A percentile compares a stretch with the other conserved stretches of the same genome.
Conservation (phyloP, 495 filamentous ascomycete species). For the Oidiodendron maius region DNA sequence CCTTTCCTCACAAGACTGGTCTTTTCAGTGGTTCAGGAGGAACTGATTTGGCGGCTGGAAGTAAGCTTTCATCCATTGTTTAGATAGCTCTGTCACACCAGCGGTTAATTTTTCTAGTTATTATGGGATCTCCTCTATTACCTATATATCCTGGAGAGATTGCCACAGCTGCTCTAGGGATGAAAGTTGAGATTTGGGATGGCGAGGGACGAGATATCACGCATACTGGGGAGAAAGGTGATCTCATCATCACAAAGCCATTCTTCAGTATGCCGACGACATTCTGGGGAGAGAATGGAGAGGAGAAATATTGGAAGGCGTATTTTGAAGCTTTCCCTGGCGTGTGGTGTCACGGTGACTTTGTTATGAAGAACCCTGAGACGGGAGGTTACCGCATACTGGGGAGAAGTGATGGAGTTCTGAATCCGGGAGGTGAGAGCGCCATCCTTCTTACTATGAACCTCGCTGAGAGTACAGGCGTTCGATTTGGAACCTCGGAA, state of each 20-base stretch:
- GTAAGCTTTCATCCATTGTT: too few relatives aligned
- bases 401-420: too few relatives aligned
- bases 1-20: neutral
- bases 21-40: neutral
- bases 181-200: neutral
- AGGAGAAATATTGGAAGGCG: neutral
- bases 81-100: too few relatives aligned
- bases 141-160: neutral
- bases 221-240: neutral
- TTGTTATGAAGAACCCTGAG: neutral
- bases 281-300: neutral
- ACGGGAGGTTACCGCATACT: neutral
- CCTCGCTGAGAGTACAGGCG: too few relatives aligned
- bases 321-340: neutral
- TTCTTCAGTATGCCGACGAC: neutral
- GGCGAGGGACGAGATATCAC: neutral
- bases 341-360: neutral
- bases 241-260: neutral
- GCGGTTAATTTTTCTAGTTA: too few relatives aligned
- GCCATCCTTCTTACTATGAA: too few relatives aligned
- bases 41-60: too few relatives aligned
- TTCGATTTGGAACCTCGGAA: neutral
- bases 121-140: neutral
- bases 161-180: neutral
- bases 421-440: too few relatives aligned